A percentile compares a stretch with the other conserved stretches of the same genome.
phyloP scores from a whole-genome alignment of 768 basidiomycete species.

The Lepiota venenata region DNA sequence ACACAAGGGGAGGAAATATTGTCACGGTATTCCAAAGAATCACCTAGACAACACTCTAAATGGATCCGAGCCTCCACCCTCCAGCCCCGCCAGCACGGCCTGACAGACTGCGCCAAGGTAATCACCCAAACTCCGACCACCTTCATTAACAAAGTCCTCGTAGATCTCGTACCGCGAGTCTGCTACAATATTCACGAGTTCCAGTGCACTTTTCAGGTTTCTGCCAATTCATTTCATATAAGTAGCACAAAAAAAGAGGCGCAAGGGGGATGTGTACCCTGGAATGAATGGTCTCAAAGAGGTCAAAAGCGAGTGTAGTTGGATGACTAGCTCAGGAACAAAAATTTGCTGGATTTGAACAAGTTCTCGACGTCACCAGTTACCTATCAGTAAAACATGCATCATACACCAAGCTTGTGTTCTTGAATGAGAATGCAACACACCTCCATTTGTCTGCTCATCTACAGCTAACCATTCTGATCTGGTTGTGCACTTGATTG shows the following conservation, averaged over 20 bases:
- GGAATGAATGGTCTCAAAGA: constrained; percentile 61
- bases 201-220: constrained; percentile 70
- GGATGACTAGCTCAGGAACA: constrained; percentile 85
- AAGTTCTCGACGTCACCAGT: constrained; percentile 63
- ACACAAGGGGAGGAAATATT: background rate
- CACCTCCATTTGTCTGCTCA: constrained; percentile 38
- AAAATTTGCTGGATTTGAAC: constrained; percentile 84
- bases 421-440: constrained; percentile 13
- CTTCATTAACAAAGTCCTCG: constrained; percentile 72
- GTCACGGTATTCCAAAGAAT: background rate
- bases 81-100: constrained; percentile 68
- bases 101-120: constrained; percentile 74
- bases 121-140: constrained; percentile 59
- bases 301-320: constrained; percentile 72
- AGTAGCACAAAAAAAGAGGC: background rate
- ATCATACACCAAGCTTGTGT: background rate
- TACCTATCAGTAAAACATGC: constrained; percentile 27
- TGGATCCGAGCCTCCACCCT: constrained; percentile 75
- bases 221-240: constrained; percentile 31
- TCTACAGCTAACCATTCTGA: constrained; percentile 76
- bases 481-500: constrained; percentile 60
- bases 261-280: constrained; percentile 45
- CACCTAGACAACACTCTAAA: constrained; percentile 38
- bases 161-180: constrained; percentile 86
- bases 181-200: constrained; percentile 81